Base-by-base conservation (phyloP, 148 eudicot species). In the Suaeda aralocaspica region DNA sequence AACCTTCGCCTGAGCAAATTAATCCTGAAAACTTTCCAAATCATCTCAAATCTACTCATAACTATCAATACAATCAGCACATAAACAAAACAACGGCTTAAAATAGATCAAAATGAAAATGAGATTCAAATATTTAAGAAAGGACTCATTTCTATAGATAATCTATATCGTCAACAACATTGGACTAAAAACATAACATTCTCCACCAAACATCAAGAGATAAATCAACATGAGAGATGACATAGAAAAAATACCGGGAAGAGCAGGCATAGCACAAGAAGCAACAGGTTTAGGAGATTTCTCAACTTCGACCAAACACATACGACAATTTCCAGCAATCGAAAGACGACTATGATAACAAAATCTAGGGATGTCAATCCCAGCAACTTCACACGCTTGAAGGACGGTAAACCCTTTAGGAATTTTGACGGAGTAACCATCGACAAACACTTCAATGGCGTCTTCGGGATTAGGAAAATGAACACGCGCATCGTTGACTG, bases 261-360 rank as follows among this genome's bases (percentile, higher is more conserved):
- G 90, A 66, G 99, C 97, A 7, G 96, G 99, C 96, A 95, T 95
- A 36, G 99, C 97, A 67, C 99, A 94, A 18, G 99, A 91, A 50
- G 99, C 99, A 5, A 95, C 99, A 21, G 99, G 99, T 74, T 95
- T 95, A 28, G 99, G 99, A 1, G 92, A 86, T 74, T 95, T 95
- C 86, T 95, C 99, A 26, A 95, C 97, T 81, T 91, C 99, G 16
- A 95, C 99, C 19, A 95, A 82, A 28, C 99, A 95, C 99, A 91
- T 95, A 25, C 99, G 88, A 59, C 97, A 95, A 66, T 95, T 95
- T 0, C 99, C 97, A 4, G 99, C 99, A 41, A 95, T 89, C 2
- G 99, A 91, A 1, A 94, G 85, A 1, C 96, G 86, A 57, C 74
- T 78, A 56, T 94, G 99, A 29, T 91, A 95, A 52, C 97, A 95